Evolutionary conservation across 2,329 filamentous ascomycete genomes (phyloP), one percentile per base, ranked within the genome.

Genomic region (Colletotrichum acutatum): DNA sequence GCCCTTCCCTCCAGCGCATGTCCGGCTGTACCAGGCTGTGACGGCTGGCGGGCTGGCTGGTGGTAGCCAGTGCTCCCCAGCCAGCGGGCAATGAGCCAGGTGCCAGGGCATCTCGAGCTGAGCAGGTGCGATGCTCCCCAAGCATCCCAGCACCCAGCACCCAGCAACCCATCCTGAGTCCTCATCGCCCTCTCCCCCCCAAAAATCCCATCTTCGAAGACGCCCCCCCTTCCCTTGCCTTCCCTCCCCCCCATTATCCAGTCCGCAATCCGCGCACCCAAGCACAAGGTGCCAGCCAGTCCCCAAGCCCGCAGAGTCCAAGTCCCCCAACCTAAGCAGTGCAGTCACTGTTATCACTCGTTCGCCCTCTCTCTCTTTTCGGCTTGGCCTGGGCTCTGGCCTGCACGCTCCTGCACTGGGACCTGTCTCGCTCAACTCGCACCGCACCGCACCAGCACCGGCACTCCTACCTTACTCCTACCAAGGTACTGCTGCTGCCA

Each of bases 371-470:
- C 70, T 53, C 67, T 64, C 52, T 59, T 71, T 67, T 62, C 42
- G 67, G 54, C 61, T 68, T 68, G 66, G 66, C 19, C 46, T 61
- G 66, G 70, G 63, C 46, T 60, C 66, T 61, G 66, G 71, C 32
- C 71, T 68, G 66, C 71, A 66, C 71, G 71, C 70, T 57, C 70
- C 69, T 64, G 69, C 60, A 26, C 59, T 61, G 71, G 66, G 62
- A 71, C 71, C 60, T 73, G 71, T 71, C 67, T 73, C 56, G 66
- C 71, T 65, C 71, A 66, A 61, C 71, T 71, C 66, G 66, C 68
- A 71, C 68, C 54, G 42, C 66, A 61, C 64, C 16, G 61, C 66
- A 57, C 53, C 58, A 58, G 32, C 46, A 73, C 69, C 46, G 60
- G 60, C 53, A 59, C 68, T 66, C 54, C 42, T 53, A 37, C 57